Evolutionary conservation across 371 early-diverging fungal species (phyloP), one percentile per base, ranked within the genome.

Genomic region (Mortierella polycephala): DNA sequence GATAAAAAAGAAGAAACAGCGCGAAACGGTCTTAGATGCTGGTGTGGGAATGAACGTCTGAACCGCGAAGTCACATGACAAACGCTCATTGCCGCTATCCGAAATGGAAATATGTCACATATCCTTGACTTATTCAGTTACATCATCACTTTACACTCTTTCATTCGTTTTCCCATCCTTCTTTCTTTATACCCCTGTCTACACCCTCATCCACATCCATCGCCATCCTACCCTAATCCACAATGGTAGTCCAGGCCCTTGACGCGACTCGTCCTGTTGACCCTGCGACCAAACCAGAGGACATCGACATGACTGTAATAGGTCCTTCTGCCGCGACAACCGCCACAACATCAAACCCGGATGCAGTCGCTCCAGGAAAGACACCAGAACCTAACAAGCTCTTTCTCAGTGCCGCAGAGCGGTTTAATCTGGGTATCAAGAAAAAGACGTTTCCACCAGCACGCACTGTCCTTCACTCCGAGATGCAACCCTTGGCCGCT

Each of bases 351-450:
- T 4, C 30, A 30, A 30, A 30, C 1, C 30, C 30, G 30, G 30
- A 50, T 37, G 50, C 4, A 9, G 57, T 8, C 21, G 5, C 50
- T 12, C 61, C 61, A 3, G 45, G 46, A 12, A 49, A 37, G 13
- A 45, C 40, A 42, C 49, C 57, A 0, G 65, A 57, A 6, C 13
- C 65, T 5, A 74, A 64, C 62, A 57, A 59, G 60, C 45, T 69
- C 9, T 45, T 75, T 41, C 50, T 62, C 46, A 53, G 18, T 18
- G 75, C 75, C 23, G 75, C 60, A 0, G 71, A 70, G 30, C 40
- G 57, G 41, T 70, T 75, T 40, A 62, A 47, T 40, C 21, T 60
- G 60, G 75, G 71, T 5, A 7, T 67, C 14, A 56, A 62, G 59
- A 67, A 66, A 50, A 65, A 54, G 60, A 61, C 60, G 44, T 30